Base-by-base conservation (phyloP, 106 monocot species). In the Allium fistulosum region DNA sequence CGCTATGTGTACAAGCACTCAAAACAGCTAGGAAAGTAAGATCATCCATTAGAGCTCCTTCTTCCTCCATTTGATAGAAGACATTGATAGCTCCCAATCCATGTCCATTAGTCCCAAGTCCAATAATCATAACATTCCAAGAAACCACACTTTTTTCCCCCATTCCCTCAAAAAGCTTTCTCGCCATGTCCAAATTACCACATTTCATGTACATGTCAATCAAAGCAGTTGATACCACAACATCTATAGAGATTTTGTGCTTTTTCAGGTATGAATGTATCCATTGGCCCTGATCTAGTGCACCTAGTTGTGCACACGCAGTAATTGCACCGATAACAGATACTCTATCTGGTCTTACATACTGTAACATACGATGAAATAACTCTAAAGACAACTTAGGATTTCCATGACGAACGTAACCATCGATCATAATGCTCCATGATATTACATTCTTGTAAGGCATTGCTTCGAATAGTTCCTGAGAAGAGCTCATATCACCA, bases 151-250 rank as follows among this genome's bases (percentile, higher is more conserved):
- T 76, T 50, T 27, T 78, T 26, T 49, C 26, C 0, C 50, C 2
- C 71, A 81, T 74, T 15, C 61, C 37, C 6, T 71, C 71, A 26
- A 90, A 37, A 0, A 90, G 57, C 51, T 37, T 64, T 49, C 63
- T 72, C 4, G 86, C 86, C 46, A 67, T 46, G 14, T 76, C 70
- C 47, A 79, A 62, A 11, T 63, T 58, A 11, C 90, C 85, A 26
- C 90, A 90, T 74, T 81, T 90, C 74, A 78, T 71, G 74, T 90
- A 90, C 90, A 90, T 90, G 57, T 90, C 86, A 17, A 86, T 59
- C 67, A 86, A 52, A 2, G 90, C 75, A 3, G 86, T 83, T 3
- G 73, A 60, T 4, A 90, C 50, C 5, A 81, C 69, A 10, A 77
- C 74, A 68, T 83, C 79, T 4, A 69, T 61, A 51, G 49, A 15